Base-by-base conservation (phyloP, 148 eudicot species). In the Amaranthus palmeri region DNA sequence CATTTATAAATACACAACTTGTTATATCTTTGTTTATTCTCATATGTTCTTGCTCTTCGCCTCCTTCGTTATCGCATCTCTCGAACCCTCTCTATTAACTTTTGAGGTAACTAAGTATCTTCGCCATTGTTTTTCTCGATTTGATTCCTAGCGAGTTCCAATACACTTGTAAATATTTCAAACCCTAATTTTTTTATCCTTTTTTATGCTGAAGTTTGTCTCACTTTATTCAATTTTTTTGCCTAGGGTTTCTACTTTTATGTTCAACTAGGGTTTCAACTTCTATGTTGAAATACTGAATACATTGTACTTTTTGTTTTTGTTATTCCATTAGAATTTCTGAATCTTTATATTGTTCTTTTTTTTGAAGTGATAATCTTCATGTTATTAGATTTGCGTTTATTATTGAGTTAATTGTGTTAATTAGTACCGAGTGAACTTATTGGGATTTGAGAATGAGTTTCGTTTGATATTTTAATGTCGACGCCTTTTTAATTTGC, bases 11-110 rank as follows among this genome's bases (percentile, higher is more conserved):
- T 25, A 25, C 36, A 25, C 36, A 25, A 25, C 36, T 25, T 25
- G 36, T 25, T 25, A 25, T 25, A 25, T 25, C 36, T 25, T 25
- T 25, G 36, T 25, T 25, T 25, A 25, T 25, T 25, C 2, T 25
- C 36, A 25, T 25, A 25, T 25, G 36, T 25, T 48, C 18, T 58
- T 7, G 54, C 13, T 56, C 62, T 41, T 18, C 48, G 5, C 62
- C 15, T 12, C 44, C 69, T 18, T 66, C 58, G 58, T 53, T 63
- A 67, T 59, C 53, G 18, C 64, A 58, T 25, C 52, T 25, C 36
- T 25, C 36, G 2, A 25, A 10, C 61, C 36, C 55, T 47, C 46
- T 71, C 65, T 41, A 7, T 55, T 25, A 58, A 47, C 8, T 51
- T 43, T 48, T n/a, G 8, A 71, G 73, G 73, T 71, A 58, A 56